Percentiles rank a stretch among this genome's conserved stretches.
Conservation (phyloP, 2,329 filamentous ascomycete species). For the Fulvia fulva region DNA sequence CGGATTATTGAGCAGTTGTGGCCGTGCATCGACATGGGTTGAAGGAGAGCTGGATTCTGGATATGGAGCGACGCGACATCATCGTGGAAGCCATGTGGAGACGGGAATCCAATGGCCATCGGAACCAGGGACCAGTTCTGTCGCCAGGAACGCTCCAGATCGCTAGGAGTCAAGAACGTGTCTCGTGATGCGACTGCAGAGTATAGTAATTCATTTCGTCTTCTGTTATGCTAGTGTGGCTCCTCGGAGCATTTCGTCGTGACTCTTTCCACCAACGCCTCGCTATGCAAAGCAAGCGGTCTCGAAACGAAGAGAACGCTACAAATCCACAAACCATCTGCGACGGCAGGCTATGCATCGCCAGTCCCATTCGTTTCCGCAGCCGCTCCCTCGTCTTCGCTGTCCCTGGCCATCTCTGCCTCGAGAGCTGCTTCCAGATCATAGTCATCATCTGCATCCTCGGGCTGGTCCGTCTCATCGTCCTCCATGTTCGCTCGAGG, state of each 20-base stretch:
- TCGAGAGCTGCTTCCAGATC: slow-evolving; percentile 55
- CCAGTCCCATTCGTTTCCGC: slow-evolving; percentile 2
- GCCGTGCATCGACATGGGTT: neutral
- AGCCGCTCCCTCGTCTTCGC: slow-evolving; percentile 32
- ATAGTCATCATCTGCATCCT: slow-evolving; percentile 12
- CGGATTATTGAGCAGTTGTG: neutral
- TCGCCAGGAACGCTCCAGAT: too few species aligned
- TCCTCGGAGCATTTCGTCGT: neutral
- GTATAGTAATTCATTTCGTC: neutral
- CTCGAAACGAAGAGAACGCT: neutral
- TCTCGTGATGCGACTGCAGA: neutral
- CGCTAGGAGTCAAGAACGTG: too few species aligned
- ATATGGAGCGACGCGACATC: neutral
- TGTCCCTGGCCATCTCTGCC: slow-evolving; percentile 39
- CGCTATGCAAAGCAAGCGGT: slow-evolving; percentile 8
- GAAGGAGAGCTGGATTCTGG: neutral
- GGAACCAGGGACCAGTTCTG: too few species aligned
- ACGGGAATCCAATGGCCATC: neutral
- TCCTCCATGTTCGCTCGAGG: slow-evolving; percentile 36
- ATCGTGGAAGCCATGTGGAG: neutral
- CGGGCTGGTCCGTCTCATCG: slow-evolving; percentile 30
- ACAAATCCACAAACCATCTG: neutral
- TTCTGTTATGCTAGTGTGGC: slow-evolving; percentile 3
- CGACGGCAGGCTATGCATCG: neutral
- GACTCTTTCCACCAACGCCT: slow-evolving; percentile 1